Conservation (phyloP, 305 asterid species). For the Solanum aculeatissimum region DNA sequence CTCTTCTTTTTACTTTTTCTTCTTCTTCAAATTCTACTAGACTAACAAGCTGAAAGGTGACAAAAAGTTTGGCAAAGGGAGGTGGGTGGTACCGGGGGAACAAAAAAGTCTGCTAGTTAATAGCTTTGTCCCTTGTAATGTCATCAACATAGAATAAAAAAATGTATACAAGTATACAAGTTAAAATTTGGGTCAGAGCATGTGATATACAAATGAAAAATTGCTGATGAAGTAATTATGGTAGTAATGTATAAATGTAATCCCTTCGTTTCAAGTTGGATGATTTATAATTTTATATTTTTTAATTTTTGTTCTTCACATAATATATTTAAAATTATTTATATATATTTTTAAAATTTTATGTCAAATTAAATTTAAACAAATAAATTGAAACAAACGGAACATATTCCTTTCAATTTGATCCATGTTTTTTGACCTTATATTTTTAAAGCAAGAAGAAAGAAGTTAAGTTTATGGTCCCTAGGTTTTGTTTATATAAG, state of each 20-base stretch:
- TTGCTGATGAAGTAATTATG: background rate
- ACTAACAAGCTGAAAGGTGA: background rate
- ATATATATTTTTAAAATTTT: no score
- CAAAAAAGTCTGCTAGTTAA: background rate
- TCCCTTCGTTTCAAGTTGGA: no score
- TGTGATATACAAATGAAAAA: background rate
- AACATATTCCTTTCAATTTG: background rate
- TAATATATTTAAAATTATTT: no score
- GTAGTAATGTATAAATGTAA: background rate
- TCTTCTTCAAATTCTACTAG: background rate
- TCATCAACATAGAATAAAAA: background rate
- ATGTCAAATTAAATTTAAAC: no score
- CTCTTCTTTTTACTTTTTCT: background rate
- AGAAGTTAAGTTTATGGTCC: background rate
- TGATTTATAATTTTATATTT: no score
- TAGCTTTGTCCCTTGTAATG: background rate
- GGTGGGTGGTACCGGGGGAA: background rate
- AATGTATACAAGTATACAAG: background rate
- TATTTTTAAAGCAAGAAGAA: background rate
- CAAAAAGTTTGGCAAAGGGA: background rate
- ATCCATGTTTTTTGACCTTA: background rate
- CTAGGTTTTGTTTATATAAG: background rate
- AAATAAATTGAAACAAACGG: no score
- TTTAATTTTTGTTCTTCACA: no score
- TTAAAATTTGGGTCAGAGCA: background rate